Percentiles rank a stretch among this genome's conserved stretches.
These are phyloP conservation scores for Geotrichum europaeum DNA, from an alignment of 1,139 yeast genomes.

Conservation along the genomic window DNA sequence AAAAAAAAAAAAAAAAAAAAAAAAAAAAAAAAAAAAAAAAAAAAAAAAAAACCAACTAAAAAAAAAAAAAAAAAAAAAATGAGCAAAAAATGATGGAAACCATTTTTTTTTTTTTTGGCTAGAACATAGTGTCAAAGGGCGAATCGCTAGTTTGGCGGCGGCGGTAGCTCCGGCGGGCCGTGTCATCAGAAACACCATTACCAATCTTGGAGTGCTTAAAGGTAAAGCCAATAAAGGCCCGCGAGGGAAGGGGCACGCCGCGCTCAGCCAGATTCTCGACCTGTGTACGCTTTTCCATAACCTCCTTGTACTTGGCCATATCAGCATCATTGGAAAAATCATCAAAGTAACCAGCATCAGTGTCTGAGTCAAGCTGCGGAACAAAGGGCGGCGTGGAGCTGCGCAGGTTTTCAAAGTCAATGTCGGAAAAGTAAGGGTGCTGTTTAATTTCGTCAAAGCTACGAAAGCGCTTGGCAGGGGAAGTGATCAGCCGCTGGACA, in stretches of 20 bases:
- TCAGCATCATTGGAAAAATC: constrained; percentile 95
- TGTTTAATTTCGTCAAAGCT: constrained; percentile 74
- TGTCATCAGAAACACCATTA: not conserved
- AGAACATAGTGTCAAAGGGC: constrained; percentile 18
- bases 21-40: not conserved
- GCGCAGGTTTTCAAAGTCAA: constrained; percentile 70
- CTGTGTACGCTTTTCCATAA: constrained; percentile 80
- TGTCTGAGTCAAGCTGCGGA: constrained; percentile 93
- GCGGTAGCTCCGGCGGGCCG: constrained; percentile 11
- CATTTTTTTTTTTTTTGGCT: not conserved
- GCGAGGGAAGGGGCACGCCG: constrained; percentile 47
- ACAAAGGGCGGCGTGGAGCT: constrained; percentile 78
- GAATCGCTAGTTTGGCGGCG: constrained; percentile 12
- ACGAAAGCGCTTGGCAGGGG: constrained; percentile 67
- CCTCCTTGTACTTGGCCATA: constrained; percentile 97
- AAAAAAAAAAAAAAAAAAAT: no score
- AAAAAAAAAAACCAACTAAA: not conserved
- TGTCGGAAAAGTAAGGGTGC: constrained; percentile 77
- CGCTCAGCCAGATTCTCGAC: constrained; percentile 76
- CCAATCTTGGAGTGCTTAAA: constrained; percentile 59
- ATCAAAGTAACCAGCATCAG: constrained; percentile 98
- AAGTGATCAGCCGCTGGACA: constrained; percentile 66
- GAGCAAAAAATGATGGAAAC: not conserved
- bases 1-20: not conserved
- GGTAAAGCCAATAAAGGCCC: constrained; percentile 92